Base-by-base conservation (phyloP, 2,329 filamentous ascomycete genomes). In the Mollisia scopiformis region DNA sequence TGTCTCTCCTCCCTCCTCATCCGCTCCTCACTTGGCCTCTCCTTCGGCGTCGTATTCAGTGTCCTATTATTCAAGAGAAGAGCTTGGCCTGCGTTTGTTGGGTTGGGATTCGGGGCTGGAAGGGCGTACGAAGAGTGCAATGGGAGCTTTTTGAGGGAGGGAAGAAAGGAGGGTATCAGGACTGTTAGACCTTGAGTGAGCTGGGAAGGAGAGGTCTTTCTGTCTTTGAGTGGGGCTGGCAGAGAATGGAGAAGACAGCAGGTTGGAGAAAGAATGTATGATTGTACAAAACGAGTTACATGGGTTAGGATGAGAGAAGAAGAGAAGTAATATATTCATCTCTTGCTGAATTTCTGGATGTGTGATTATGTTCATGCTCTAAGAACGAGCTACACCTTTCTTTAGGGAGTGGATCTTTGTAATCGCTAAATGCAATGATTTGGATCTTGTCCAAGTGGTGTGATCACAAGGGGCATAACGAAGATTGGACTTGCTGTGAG, bases 51-150 rank as follows among this genome's bases (percentile, higher is more conserved):
- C 77, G 92, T 99, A 80, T 98, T 99, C 84, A 98, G 95, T 64
- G 93, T 99, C 64, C 90, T 99, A 61, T 81, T 99, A 58, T 99
- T 99, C 87, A 97, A 96, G 86, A 90, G 96, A 79, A 89, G 95
- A 81, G 92, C 95, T 68, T 99, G 94, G 92, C 95, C 95, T 60
- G 95, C 93, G n/a, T 95, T 92, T 76, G 86, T 97, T 68, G 95
- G 95, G 68, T 84, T 94, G 58, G 95, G 95, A 60, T 98, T 99
- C 77, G 95, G 96, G 76, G 93, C 93, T 66, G 95, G 95, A 72
- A 88, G 96, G 73, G 95, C 95, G 61, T 99, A 96, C 83, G 95
- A 99, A 79, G 95, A 99, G 83, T 97, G 95, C 80, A 97, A 99
- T 82, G 63, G 63, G 27, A 71, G 69, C 49, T 74, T 75, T 63